These are phyloP conservation scores for Tubosaeta sp. DNA, from an alignment of 768 basidiomycete species.

Conservation along the genomic window DNA sequence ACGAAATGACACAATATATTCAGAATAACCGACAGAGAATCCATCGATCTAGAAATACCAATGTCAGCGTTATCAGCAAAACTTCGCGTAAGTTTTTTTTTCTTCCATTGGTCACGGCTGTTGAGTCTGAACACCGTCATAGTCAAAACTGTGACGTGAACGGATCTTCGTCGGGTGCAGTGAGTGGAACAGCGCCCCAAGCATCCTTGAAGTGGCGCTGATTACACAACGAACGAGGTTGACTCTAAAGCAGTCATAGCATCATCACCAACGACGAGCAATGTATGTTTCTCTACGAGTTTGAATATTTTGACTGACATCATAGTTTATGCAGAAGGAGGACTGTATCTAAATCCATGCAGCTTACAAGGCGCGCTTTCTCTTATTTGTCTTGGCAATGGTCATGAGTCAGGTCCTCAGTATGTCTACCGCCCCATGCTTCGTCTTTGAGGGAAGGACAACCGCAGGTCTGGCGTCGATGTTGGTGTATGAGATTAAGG, in stretches of 20 bases:
- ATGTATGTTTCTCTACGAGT: no score
- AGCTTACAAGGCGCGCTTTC: conserved; percentile 70
- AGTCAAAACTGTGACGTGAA: conserved; percentile 46
- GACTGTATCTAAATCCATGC: conserved; percentile 85
- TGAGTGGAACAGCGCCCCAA: conserved; percentile 48
- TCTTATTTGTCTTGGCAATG: conserved; percentile 55
- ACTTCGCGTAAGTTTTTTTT: conserved; percentile 60
- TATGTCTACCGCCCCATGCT: conserved; percentile 65
- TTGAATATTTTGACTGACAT: no score
- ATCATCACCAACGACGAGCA: no score
- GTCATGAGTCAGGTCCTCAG: conserved; percentile 55
- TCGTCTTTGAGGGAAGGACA: conserved; percentile 79
- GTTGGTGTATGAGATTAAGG: conserved; percentile 50
- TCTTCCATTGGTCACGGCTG: fast-evolving
- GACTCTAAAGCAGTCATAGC: conserved; percentile 47
- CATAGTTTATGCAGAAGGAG: no score
- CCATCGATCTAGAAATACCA: no score
- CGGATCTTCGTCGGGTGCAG: conserved; percentile 35
- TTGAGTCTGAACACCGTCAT: background rate
- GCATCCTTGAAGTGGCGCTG: conserved; percentile 24
- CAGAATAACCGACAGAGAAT: no score
- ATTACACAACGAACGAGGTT: conserved; percentile 26
- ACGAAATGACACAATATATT: no score
- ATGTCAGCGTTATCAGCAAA: conserved; percentile 68
- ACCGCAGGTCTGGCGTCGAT: conserved; percentile 53